Conservation (phyloP, 2,329 filamentous ascomycete genomes). For the Coniochaeta ligniaria region DNA sequence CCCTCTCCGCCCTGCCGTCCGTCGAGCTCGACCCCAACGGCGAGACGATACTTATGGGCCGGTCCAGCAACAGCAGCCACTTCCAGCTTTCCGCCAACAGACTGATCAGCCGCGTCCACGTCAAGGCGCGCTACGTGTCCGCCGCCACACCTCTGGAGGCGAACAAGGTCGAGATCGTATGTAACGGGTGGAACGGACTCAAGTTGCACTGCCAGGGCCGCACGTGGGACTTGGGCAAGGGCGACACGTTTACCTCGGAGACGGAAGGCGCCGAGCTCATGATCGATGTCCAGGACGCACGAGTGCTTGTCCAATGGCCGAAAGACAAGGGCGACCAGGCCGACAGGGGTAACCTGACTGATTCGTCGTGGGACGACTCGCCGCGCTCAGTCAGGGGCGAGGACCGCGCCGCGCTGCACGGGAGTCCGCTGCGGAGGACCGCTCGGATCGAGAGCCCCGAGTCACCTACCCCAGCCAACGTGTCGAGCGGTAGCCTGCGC, state of each 20-base stretch:
- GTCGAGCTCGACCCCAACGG: constrained; percentile 76
- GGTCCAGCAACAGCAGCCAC: constrained; percentile 91
- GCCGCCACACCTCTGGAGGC: constrained; percentile 60
- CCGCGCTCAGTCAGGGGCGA: constrained; percentile 30
- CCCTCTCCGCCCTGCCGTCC: constrained; percentile 75
- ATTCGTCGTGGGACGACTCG: constrained; percentile 66
- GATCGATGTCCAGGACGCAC: constrained; percentile 88
- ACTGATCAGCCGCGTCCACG: constrained; percentile 87
- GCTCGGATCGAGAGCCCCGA: constrained; percentile 65
- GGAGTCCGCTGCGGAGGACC: constrained; percentile 51
- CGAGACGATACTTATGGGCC: constrained; percentile 77
- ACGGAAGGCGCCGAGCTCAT: constrained; percentile 86
- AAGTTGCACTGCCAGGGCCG: constrained; percentile 87
- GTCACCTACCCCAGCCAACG: constrained; percentile 50
- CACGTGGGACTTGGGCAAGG: constrained; percentile 79
- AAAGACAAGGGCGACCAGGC: constrained; percentile 33
- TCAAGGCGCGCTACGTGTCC: constrained; percentile 77
- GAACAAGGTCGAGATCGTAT: constrained; percentile 80
- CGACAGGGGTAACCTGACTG: constrained; percentile 44
- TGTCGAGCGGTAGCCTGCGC: constrained; percentile 32
- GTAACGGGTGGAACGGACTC: constrained; percentile 91
- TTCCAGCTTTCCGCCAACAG: constrained; percentile 90
- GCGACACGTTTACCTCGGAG: constrained; percentile 83
- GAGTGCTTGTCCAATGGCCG: constrained; percentile 87
- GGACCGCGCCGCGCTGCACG: constrained; percentile 39